Percentiles rank a stretch among this genome's conserved stretches.
These are phyloP conservation scores for Tricholoma hemisulphureum DNA, from an alignment of 768 basidiomycete genomes.

Conservation along the genomic window DNA sequence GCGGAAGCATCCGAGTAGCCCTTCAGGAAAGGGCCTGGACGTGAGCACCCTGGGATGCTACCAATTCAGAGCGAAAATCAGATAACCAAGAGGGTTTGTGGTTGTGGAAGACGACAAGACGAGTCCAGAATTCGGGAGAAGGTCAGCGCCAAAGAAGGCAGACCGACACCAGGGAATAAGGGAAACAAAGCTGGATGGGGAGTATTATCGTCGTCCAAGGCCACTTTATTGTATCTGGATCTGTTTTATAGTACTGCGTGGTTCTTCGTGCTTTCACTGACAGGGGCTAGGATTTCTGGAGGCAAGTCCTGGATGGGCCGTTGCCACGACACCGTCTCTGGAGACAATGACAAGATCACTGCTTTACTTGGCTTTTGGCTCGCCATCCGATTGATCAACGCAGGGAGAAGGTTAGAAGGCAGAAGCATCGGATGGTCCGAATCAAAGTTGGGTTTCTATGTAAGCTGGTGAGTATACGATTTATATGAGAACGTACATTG, in stretches of 20 bases:
- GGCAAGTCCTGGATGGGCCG: neutral
- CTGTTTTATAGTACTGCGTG: neutral
- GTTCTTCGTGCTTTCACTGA: neutral
- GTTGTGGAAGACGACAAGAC: neutral
- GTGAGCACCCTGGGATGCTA: neutral
- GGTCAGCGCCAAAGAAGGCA: neutral
- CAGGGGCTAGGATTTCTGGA: neutral
- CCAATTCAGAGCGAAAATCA: neutral
- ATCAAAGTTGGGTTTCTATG: too few species aligned
- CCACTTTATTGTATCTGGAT: neutral
- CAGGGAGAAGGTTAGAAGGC: too few species aligned
- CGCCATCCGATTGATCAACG: too few species aligned
- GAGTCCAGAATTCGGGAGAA: neutral
- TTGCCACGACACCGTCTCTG: too few species aligned
- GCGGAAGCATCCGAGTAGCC: neutral
- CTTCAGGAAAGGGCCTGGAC: neutral
- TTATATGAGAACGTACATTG: too few species aligned
- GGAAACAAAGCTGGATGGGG: neutral
- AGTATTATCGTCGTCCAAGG: neutral
- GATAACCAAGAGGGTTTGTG: neutral
- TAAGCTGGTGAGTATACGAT: too few species aligned
- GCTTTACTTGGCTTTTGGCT: too few species aligned
- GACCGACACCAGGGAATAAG: neutral
- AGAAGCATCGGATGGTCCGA: too few species aligned
- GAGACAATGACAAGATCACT: too few species aligned